Evolutionary conservation across 495 filamentous ascomycete genomes (phyloP).

Genomic region (Evernia prunastri): DNA sequence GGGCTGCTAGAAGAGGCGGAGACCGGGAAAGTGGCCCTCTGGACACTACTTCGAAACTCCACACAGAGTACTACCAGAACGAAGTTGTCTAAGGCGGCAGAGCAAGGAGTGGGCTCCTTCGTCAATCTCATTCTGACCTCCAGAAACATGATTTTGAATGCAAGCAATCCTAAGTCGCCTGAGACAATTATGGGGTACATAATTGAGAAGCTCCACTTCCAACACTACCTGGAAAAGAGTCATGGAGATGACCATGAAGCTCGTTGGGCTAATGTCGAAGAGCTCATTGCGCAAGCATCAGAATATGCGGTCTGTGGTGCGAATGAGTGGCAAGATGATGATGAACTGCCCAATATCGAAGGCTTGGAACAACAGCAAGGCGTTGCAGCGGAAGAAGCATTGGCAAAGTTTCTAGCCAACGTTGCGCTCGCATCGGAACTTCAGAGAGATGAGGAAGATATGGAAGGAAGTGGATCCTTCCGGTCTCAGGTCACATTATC

Average conservation of each 20-base stretch:
- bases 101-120: constrained; percentile 56
- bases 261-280: constrained; percentile 88
- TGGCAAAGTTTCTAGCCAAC: constrained; percentile 84
- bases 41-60: constrained; percentile 62
- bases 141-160: constrained; percentile 52
- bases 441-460: constrained; percentile 51
- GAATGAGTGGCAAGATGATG: constrained; percentile 49
- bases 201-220: constrained; percentile 64
- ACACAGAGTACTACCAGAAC: constrained; percentile 60
- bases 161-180: constrained; percentile 45
- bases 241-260: constrained; percentile 73
- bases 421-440: constrained; percentile 78
- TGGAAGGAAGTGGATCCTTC: constrained; percentile 18
- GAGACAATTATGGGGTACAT: constrained; percentile 68
- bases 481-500: constrained; percentile 77
- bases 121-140: constrained; percentile 57
- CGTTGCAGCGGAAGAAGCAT: constrained; percentile 52
- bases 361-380: constrained; percentile 61
- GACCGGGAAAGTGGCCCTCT: constrained; percentile 59
- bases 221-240: constrained; percentile 60
- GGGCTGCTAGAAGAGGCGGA: constrained; percentile 65
- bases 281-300: constrained; percentile 70
- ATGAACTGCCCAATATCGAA: constrained; percentile 69
- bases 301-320: constrained; percentile 50
- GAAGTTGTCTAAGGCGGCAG: constrained; percentile 59